phyloP scores from a whole-genome alignment of 2,329 filamentous ascomycete species.

The Claviceps monticola region DNA sequence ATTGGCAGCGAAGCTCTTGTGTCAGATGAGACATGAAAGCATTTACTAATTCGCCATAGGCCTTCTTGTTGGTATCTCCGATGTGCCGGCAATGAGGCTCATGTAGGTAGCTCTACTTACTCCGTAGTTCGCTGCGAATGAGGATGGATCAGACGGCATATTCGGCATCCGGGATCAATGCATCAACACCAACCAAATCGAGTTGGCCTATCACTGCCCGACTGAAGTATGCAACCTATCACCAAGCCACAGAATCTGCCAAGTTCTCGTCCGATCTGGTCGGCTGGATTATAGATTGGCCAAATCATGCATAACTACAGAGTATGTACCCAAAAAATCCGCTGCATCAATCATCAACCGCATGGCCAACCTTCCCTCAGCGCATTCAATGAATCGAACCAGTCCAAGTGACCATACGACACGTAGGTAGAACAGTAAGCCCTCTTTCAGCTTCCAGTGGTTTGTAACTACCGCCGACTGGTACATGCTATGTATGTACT shows the following conservation, averaged over 20 bases:
- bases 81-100: not conserved
- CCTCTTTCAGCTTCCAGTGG: no score
- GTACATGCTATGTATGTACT: not conserved
- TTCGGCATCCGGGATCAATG: not conserved
- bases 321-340: no score
- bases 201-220: not conserved
- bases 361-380: not conserved
- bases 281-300: not conserved
- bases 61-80: not conserved
- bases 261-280: not conserved
- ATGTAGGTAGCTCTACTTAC: not conserved
- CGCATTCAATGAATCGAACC: not conserved
- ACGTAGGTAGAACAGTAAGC: no score
- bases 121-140: not conserved
- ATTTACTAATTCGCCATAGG: not conserved
- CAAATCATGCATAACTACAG: not conserved
- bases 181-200: not conserved
- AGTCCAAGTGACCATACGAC: no score
- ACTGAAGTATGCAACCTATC: not conserved
- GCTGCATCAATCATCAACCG: not conserved
- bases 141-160: not conserved
- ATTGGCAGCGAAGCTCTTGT: not conserved
- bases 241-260: not conserved
- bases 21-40: not conserved
- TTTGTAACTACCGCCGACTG: not conserved